These are phyloP conservation scores for Paramyrothecium sp. DNA, from an alignment of 2,329 filamentous ascomycete genomes.

Conservation along the genomic window DNA sequence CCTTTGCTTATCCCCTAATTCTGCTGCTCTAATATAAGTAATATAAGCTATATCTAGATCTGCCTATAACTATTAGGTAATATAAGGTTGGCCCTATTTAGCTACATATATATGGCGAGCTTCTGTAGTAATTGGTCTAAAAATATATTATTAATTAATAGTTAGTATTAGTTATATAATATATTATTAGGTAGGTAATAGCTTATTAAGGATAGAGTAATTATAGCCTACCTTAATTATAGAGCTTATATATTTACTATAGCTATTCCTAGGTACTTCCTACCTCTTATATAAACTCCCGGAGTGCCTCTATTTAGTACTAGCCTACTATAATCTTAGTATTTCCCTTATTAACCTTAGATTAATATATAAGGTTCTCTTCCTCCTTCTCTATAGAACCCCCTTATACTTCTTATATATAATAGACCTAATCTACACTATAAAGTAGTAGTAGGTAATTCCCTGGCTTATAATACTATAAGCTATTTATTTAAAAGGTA, in stretches of 20 bases:
- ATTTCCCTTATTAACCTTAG: constrained; percentile 3
- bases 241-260: constrained; percentile 12
- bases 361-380: constrained; percentile 3
- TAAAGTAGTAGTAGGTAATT: not conserved
- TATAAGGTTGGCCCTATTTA: constrained; percentile 8
- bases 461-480: too few species aligned
- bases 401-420: not conserved
- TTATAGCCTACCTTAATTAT: constrained; percentile 9
- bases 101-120: constrained; percentile 9
- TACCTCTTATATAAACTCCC: constrained; percentile 5
- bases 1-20: not conserved
- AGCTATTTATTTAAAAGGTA: too few species aligned
- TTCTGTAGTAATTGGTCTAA: constrained; percentile 5
- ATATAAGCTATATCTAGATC: constrained; percentile 11
- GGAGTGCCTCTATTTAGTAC: constrained; percentile 9
- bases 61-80: constrained; percentile 11
- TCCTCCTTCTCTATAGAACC: too few species aligned
- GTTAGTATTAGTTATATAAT: too few species aligned
- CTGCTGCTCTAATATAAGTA: not conserved
- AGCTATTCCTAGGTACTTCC: constrained; percentile 2
- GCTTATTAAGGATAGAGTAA: too few species aligned
- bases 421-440: not conserved
- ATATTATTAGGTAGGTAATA: too few species aligned
- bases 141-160: too few species aligned
- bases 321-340: constrained; percentile 12